Conservation (phyloP, 805 yeast species). For the Candida vaughaniae region DNA sequence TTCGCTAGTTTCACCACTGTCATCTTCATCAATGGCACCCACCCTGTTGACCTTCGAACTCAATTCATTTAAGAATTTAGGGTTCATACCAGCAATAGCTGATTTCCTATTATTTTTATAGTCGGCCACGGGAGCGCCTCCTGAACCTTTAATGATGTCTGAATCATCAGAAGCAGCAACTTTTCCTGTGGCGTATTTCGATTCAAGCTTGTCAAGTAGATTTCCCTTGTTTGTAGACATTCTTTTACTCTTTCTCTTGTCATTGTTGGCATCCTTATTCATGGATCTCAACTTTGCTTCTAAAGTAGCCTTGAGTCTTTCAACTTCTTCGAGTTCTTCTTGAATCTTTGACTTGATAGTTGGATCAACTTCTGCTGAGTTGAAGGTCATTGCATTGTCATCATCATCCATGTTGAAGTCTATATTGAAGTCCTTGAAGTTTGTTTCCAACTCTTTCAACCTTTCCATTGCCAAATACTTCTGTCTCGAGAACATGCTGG, state of each 20-base stretch:
- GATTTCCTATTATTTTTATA: constrained; percentile 31
- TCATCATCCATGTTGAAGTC: constrained; percentile 39
- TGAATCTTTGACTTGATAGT: constrained; percentile 35
- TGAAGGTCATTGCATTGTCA: constrained; percentile 10
- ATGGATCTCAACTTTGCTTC: constrained; percentile 35
- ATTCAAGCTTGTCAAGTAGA: constrained; percentile 37
- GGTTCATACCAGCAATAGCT: constrained; percentile 41
- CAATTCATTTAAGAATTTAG: constrained; percentile 54
- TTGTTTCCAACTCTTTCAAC: constrained; percentile 64
- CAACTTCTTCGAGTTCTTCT: constrained; percentile 44
- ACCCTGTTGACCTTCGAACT: constrained; percentile 47
- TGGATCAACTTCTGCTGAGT: constrained; percentile 27
- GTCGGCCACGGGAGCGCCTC: constrained; percentile 11
- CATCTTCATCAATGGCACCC: constrained; percentile 32
- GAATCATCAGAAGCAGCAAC: constrained; percentile 17
- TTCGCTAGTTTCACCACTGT: constrained; percentile 16
- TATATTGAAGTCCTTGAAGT: constrained; percentile 64
- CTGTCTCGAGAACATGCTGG: constrained; percentile 57
- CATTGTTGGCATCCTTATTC: constrained; percentile 14
- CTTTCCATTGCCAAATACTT: constrained; percentile 70
- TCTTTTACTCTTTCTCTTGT: constrained; percentile 15
- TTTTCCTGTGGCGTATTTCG: constrained; percentile 47
- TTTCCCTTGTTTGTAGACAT: constrained; percentile 8
- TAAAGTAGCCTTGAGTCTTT: constrained; percentile 38
- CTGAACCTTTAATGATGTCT: constrained; percentile 13